Evolutionary conservation across 2,329 filamentous ascomycete species (phyloP), one percentile per base, ranked within the genome.

Genomic region (Ophiognomonia clavigignenti-juglandacearum): DNA sequence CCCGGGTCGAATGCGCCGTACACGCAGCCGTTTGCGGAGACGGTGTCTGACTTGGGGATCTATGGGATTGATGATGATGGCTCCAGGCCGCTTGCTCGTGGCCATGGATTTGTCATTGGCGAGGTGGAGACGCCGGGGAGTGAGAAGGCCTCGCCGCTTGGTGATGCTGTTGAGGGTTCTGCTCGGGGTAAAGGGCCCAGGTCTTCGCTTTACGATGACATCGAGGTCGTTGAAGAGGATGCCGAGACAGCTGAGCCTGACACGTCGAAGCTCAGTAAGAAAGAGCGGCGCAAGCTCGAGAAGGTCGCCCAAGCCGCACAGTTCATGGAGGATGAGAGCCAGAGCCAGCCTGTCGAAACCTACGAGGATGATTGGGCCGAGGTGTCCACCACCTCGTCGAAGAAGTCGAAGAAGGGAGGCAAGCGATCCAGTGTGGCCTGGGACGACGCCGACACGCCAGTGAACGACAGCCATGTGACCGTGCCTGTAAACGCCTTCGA

Each of bases 1-100:
- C 80, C 82, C 4, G 76, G 77, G 4, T 77, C 80, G 4, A 75
- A 79, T 53, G 75, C 77, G 42, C 23, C 35, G 48, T 81, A 82
- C 54, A 65, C 67, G 45, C 65, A 66, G 14, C 72, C 80, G 6
- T 75, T 69, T 46, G 68, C 69, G 1, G 74, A 78, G 54, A 73
- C 70, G 4, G 67, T 71, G 8, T 62, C 67, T 4, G 72, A 76
- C 45, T 56, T 73, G 16, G 64, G 64, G 13, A 38, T 60, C 16
- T 50, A 50, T 51, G n/a, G n/a, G n/a, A 60, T 60, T 19, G 62
- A 70, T 35, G 68, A 70, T 6, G 52, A 61, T 24, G 32, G 36
- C 39, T 45, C 46, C 43, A 53, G 42, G 19, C 46, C 54, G 35
- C 47, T 60, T 14, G 3, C 34, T 7, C 60, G 59, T 13, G 63